phyloP scores from a whole-genome alignment of 2,329 filamentous ascomycete species.

The Beauveria bassiana region DNA sequence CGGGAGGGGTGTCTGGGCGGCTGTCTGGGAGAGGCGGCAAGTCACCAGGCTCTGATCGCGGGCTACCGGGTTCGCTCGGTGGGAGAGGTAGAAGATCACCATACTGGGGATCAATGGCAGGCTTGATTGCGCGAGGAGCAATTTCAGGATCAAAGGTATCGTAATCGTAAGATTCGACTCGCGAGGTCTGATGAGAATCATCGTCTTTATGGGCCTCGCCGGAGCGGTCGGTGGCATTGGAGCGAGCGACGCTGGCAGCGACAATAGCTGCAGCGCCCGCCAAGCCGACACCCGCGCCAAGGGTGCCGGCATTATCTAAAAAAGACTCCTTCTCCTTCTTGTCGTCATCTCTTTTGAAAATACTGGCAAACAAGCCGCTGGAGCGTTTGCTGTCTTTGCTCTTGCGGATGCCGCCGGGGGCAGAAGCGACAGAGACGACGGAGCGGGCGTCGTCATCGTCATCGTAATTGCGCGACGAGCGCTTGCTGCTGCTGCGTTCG shows the following conservation, averaged over 20 bases:
- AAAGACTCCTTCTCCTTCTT: slow-evolving; percentile 46
- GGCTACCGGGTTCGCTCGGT: slow-evolving; percentile 49
- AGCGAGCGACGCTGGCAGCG: slow-evolving; percentile 31
- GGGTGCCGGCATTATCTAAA: slow-evolving; percentile 65
- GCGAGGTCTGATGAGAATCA: slow-evolving; percentile 14
- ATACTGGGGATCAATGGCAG: slow-evolving; percentile 59
- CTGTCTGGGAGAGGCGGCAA: slow-evolving; percentile 50
- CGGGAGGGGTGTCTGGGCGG: slow-evolving; percentile 48
- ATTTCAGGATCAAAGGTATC: slow-evolving; percentile 51
- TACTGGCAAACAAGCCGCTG: slow-evolving; percentile 39
- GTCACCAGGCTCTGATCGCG: slow-evolving; percentile 25
- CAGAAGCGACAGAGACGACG: slow-evolving; percentile 34
- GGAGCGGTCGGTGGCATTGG: slow-evolving; percentile 22
- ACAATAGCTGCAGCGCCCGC: slow-evolving; percentile 40
- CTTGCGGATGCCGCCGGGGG: slow-evolving; percentile 25
- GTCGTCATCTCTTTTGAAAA: slow-evolving; percentile 35
- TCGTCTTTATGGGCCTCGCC: slow-evolving; percentile 17
- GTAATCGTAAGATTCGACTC: slow-evolving; percentile 8
- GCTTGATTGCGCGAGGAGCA: slow-evolving; percentile 49
- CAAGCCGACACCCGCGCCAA: slow-evolving; percentile 62
- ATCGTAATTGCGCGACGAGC: slow-evolving; percentile 27
- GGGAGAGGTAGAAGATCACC: slow-evolving; percentile 58
- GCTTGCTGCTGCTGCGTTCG: slow-evolving; percentile 18
- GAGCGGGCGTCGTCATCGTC: slow-evolving; percentile 42
- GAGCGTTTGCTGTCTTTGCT: slow-evolving; percentile 32